phyloP scores from a whole-genome alignment of 768 basidiomycete genomes.

The Podaxis carcinomalis region DNA sequence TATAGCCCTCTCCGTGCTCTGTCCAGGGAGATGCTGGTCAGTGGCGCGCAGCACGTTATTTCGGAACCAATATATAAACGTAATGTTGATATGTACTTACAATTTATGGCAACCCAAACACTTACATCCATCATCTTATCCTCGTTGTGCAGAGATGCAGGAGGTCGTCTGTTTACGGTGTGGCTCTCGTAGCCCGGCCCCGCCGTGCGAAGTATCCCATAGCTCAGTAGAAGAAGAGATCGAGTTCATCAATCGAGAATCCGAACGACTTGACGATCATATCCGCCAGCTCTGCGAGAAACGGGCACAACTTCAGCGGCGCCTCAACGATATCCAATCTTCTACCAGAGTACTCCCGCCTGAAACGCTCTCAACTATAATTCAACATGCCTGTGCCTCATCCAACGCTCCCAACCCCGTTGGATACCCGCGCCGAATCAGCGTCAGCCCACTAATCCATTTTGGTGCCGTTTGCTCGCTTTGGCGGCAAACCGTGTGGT shows the following conservation, averaged over 20 bases:
- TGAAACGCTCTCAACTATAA: neutral
- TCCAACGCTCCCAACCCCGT: no score
- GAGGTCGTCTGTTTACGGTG: neutral
- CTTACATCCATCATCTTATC: neutral
- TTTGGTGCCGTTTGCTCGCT: conserved; percentile 1
- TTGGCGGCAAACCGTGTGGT: conserved; percentile 2
- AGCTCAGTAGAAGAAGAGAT: neutral
- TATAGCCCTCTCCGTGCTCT: no score
- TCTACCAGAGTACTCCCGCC: neutral
- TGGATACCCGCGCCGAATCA: neutral
- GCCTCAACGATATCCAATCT: neutral
- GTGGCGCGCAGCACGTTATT: no score
- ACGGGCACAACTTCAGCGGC: neutral
- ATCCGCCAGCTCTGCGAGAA: neutral
- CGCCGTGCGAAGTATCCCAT: neutral
- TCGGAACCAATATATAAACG: no score
- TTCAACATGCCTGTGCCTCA: neutral
- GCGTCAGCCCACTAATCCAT: neutral
- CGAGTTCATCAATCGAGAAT: neutral
- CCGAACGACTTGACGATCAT: neutral
- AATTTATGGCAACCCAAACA: no score
- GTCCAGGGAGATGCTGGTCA: no score
- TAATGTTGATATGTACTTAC: no score
- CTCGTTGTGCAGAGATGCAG: neutral
- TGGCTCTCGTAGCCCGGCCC: neutral